Evolutionary conservation across 2,329 filamentous ascomycete species (phyloP), one percentile per base, ranked within the genome.

Genomic region (Fusarium algeriense): DNA sequence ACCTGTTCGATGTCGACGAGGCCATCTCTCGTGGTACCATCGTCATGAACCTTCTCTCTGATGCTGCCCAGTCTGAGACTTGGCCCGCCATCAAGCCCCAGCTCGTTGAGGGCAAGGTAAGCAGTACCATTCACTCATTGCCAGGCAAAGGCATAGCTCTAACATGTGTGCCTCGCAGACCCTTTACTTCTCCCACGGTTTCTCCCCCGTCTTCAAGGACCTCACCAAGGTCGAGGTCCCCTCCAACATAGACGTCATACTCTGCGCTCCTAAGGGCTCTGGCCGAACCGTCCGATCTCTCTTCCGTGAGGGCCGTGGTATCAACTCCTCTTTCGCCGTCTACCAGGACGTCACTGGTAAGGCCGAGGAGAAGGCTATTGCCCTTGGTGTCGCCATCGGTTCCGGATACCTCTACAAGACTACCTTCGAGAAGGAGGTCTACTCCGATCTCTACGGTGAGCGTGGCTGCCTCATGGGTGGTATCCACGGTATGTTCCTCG

Each of bases 401-500:
- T 94, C 92, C 80, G 96, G 96, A 81, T 99, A 99, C 90, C 93
- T 99, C 78, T 99, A 99, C 91, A 93, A 98, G 92, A 99, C 96
- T 82, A 99, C 96, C 83, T 99, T 99, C 82, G 92, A 99, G 91
- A 99, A 99, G 92, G 96, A 99, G 89, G 96, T 99, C 82, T 97
- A 97, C 93, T 98, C 94, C 72, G 96, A 98, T 86, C 92, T 99
- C 77, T 99, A 99, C 89, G 96, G 96, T 85, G 96, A 99, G 92
- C 95, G 96, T 87, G 96, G 96, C 83, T 99, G 96, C 91, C 89
- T 99, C 81, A 99, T 99, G 96, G 96, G 96, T 79, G 96, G 96
- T 85, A 99, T 99, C 86, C 96, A 99, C 90, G 96, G 96, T 83
- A 99, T 99, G 96, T 99, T 99, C 93, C 94, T 99, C 77, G 96